Base-by-base conservation (phyloP, 352 stramenopile species). In the Globisporangium apiculatum region DNA sequence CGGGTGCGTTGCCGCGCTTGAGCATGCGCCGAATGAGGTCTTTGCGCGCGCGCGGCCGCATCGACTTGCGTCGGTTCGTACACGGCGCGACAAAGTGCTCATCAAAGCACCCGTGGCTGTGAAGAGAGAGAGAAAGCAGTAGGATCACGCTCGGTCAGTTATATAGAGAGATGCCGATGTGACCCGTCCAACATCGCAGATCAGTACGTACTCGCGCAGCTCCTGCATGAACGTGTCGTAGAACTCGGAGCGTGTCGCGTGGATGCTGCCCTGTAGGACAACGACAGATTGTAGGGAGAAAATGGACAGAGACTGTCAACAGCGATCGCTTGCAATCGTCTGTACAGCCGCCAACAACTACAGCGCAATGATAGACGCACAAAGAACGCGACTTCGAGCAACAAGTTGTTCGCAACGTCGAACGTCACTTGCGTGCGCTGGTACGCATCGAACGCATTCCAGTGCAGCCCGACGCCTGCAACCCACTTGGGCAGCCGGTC, bases 341-440 rank as follows among this genome's bases (percentile, higher is more conserved):
- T 31, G 24, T 2, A 31, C 24, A 31, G 24, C 24, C 24, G 24
- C 24, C 24, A 31, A 31, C 24, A 31, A 31, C 24, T 31, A 31
- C 24, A 31, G 24, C 24, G 24, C 24, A 31, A 31, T 31, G 24
- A 31, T 3, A 31, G 9, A 41, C 73, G 12, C 64, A 87, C 77
- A 35, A 88, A 67, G 59, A 88, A 77, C 9, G 76, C 73, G 41
- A 86, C 67, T 43, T 79, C 75, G 10, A 89, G 58, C 10, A 88
- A 51, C 37, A 85, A 58, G 12, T 65, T 56, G 52, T 86, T 80
- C 4, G 75, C 69, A 17, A 80, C 66, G 53, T 89, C 79, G 53
- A 78, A 89, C 4, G 73, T 84, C 49, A 87, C 54, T 58, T 86
- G 77, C 18, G 74, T 88, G 31, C 81, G 76, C 18, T 82, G 61